Evolutionary conservation across 805 yeast species (phyloP), one percentile per base, ranked within the genome.

Genomic region (Wickerhamomyces canadensis): DNA sequence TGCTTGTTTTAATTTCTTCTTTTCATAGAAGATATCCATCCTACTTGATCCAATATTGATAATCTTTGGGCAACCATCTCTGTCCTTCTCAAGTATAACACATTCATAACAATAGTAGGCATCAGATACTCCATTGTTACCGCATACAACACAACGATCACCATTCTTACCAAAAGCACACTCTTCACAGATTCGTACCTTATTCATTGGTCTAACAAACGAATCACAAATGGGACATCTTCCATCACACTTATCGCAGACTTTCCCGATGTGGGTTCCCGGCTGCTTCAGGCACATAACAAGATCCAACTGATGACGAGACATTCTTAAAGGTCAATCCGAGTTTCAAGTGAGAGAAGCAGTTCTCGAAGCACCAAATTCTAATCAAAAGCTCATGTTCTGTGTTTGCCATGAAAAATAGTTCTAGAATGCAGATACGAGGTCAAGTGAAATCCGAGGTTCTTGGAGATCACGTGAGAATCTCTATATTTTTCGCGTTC

Each of bases 31-130:
- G 59, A 69, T 64, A 47, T 84, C 95, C 5, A 79, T 68, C 52
- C 77, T 72, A 36, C 78, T 74, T n/a, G 86, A 74, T 8, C 97
- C 96, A 33, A 87, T 65, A 52, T 87, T 89, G 14, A 82, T 57
- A 36, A 89, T 76, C 48, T 80, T 73, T 1, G 97, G 97, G 63
- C 98, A 89, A 1, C 98, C 98, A 57, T 89, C 96, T 31, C 95
- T 65, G 54, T 84, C 86, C 51, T 77, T 78, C 54, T 88, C 97
- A 28, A 74, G 53, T 34, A 74, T 55, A 5, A 87, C 89, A 58
- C 98, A 89, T 54, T 87, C 95, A 45, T 74, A 69, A 54, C 98
- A 89, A 57, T 85, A 91, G 51, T 67, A 83, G 0, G 96, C 95
- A 40, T 79, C 83, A 12, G 72, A 70, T 9, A 72, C 71, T 6